Conservation (phyloP, 805 yeast genomes). For the Candida ponderosae region DNA sequence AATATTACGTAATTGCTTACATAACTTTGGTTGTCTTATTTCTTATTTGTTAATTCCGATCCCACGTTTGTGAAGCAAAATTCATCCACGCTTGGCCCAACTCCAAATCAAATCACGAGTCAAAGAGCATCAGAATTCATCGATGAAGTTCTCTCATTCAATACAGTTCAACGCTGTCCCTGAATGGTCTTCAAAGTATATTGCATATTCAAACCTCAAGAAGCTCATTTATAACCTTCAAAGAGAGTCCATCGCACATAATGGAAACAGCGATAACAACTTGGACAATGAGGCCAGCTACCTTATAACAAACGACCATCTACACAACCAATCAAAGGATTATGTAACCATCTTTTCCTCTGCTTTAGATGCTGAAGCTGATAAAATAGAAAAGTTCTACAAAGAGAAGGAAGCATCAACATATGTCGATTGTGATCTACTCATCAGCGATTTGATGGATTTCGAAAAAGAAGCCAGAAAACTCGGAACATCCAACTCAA, state of each 20-base stretch:
- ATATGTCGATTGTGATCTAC: slow-evolving; percentile 41
- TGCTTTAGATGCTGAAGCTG: slow-evolving; percentile 72
- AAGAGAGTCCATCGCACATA: slow-evolving; percentile 36
- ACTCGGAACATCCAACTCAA: not conserved
- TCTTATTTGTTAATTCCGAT: too few relatives aligned
- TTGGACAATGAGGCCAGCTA: slow-evolving; percentile 18
- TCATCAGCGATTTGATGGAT: slow-evolving; percentile 55
- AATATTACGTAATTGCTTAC: too few relatives aligned
- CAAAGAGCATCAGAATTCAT: too few relatives aligned
- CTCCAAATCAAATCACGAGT: too few relatives aligned
- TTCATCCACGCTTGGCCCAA: too few relatives aligned
- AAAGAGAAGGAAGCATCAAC: slow-evolving; percentile 55
- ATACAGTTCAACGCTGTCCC: slow-evolving; percentile 97
- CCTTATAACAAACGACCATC: slow-evolving; percentile 22
- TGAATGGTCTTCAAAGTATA: slow-evolving; percentile 91
- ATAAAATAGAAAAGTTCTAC: slow-evolving; percentile 72
- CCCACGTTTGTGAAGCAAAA: too few relatives aligned
- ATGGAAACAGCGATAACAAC: slow-evolving; percentile 6
- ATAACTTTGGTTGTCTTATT: too few relatives aligned
- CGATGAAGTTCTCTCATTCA: slow-evolving; percentile 96
- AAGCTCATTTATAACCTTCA: slow-evolving; percentile 79
- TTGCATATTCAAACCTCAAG: slow-evolving; percentile 83
- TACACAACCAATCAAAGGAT: slow-evolving; percentile 27
- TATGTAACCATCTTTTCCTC: slow-evolving; percentile 54
- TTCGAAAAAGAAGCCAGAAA: slow-evolving; percentile 33